Evolutionary conservation across 1,284 basidiomycete species (phyloP).

Genomic region (Ustilago sp.): DNA sequence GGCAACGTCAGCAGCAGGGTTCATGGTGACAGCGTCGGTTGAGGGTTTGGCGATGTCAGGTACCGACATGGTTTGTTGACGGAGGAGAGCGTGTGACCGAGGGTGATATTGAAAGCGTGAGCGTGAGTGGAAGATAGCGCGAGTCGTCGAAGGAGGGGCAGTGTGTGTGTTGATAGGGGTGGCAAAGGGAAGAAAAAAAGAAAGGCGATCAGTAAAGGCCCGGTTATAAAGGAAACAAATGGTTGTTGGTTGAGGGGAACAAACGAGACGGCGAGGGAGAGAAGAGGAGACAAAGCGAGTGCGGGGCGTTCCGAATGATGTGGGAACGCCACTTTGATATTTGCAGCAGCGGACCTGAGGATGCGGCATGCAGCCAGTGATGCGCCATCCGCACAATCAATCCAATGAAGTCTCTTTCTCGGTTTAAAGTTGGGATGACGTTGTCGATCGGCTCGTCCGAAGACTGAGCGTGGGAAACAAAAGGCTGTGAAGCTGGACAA

Average conservation of each 20-base stretch:
- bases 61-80: slow-evolving; percentile 2
- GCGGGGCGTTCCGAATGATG: slow-evolving; percentile 3
- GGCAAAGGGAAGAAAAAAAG: neutral
- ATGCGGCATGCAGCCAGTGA: neutral
- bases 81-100: neutral
- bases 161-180: neutral
- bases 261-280: neutral
- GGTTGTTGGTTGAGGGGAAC: neutral
- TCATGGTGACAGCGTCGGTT: neutral
- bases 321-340: neutral
- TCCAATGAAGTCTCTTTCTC: neutral
- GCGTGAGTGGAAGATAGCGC: neutral
- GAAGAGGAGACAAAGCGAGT: neutral
- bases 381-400: neutral
- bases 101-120: neutral
- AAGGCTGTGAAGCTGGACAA: neutral
- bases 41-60: neutral
- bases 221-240: neutral
- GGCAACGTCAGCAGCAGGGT: neutral
- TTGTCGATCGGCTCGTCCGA: neutral
- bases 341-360: neutral
- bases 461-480: slow-evolving; percentile 2
- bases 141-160: neutral
- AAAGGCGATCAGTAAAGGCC: neutral
- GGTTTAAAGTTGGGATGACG: neutral